These are phyloP conservation scores for Scutellaria barbata DNA, from an alignment of 257 asterid genomes.

Conservation along the genomic window DNA sequence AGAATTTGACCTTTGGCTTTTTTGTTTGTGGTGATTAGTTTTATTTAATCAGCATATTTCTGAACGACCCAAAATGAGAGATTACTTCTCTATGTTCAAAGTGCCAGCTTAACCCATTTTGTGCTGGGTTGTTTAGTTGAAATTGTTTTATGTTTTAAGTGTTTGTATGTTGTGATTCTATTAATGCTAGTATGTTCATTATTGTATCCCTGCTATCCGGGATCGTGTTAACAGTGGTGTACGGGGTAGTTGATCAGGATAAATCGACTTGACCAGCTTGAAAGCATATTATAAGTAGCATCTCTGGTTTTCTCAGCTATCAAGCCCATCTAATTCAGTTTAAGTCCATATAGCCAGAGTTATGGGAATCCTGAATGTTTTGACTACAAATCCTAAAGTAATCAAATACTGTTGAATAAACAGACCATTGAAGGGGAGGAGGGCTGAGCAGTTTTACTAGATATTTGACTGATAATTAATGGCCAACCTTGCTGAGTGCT, in stretches of 20 bases:
- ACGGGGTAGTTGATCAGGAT: not conserved
- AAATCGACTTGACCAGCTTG: not conserved
- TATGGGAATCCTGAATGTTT: conserved; percentile 8
- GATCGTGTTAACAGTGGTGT: not conserved
- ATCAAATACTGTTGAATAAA: not conserved
- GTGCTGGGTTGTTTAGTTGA: not conserved
- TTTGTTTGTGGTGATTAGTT: not conserved
- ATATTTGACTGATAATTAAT: not conserved
- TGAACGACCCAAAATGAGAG: not conserved
- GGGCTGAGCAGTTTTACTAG: not conserved
- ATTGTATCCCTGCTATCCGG: not conserved
- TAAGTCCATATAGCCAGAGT: not conserved
- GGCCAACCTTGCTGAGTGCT: not conserved
- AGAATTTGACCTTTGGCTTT: not conserved
- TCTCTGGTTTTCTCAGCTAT: not conserved
- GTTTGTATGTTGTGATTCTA: not conserved
- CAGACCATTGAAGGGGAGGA: not conserved
- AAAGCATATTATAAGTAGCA: not conserved
- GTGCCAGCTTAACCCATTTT: conserved; percentile 9
- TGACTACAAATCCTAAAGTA: not conserved
- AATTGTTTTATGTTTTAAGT: not conserved
- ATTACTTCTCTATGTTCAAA: not conserved
- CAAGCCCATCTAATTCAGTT: not conserved
- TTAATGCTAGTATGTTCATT: not conserved
- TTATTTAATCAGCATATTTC: not conserved